phyloP scores from a whole-genome alignment of 768 basidiomycete species.

The Dictyophora rubrovolvata region DNA sequence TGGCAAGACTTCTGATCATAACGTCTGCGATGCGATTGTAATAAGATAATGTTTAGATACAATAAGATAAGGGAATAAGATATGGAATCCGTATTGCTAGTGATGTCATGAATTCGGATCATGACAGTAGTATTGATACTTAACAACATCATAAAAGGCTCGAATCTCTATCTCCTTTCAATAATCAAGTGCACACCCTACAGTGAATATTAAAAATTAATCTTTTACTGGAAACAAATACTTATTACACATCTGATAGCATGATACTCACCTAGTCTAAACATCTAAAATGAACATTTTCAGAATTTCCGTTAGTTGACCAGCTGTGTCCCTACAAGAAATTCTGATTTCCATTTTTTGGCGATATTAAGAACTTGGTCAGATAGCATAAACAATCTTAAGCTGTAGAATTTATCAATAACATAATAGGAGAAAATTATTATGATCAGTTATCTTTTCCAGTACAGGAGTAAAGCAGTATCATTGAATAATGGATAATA shows the following conservation, averaged over 20 bases:
- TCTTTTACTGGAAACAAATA: not conserved
- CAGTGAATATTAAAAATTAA: not conserved
- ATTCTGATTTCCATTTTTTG: not conserved
- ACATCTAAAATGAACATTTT: constrained; percentile 7
- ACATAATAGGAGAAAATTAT: not conserved
- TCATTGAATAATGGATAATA: not conserved
- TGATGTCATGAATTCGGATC: too few relatives aligned
- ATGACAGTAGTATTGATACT: too few relatives aligned
- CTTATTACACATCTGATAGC: constrained; percentile 4
- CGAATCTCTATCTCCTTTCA: not conserved
- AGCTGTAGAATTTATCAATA: constrained; percentile 5
- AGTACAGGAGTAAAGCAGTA: not conserved
- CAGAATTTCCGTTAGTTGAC: not conserved
- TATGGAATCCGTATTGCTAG: too few relatives aligned
- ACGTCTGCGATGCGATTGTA: too few relatives aligned
- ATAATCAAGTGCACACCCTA: not conserved
- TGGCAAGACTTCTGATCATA: too few relatives aligned
- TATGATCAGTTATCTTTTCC: not conserved
- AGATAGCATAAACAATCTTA: constrained; percentile 6
- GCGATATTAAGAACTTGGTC: constrained; percentile 3
- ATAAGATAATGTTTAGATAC: too few relatives aligned
- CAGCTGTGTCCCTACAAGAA: not conserved
- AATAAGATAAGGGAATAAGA: too few relatives aligned
- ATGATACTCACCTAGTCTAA: not conserved
- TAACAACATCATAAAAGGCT: too few relatives aligned